Evolutionary conservation across 257 asterid genomes (phyloP).

Genomic region (Solanum corneliomulleri): DNA sequence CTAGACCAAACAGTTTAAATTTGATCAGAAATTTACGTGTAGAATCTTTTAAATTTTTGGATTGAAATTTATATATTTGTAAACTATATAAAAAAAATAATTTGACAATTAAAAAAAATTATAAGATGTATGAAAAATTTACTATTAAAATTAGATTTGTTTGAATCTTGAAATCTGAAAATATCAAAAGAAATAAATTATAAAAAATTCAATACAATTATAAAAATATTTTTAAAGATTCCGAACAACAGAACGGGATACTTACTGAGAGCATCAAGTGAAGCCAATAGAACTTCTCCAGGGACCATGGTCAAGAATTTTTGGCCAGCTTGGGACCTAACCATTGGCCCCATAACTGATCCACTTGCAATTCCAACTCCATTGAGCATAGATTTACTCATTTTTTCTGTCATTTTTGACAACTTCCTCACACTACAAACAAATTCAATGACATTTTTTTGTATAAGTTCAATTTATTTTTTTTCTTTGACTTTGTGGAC

Average conservation of each 20-base stretch:
- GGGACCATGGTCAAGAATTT: conserved; percentile 52
- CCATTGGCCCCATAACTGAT: conserved; percentile 51
- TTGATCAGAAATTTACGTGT: rapidly evolving
- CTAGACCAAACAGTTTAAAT: neutral
- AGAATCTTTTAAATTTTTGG: no score
- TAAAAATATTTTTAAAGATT: rapidly evolving
- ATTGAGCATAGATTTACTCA: conserved; percentile 67
- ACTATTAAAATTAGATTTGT: rapidly evolving
- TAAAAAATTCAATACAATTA: neutral
- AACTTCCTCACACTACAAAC: conserved; percentile 44
- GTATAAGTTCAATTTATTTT: neutral
- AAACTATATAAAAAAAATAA: no score
- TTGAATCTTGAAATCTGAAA: rapidly evolving
- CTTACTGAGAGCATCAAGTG: conserved; percentile 77
- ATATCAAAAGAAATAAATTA: rapidly evolving
- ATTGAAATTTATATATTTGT: no score
- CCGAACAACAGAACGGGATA: rapidly evolving
- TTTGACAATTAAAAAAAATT: no score
- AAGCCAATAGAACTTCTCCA: conserved; percentile 74
- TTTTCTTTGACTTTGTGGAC: neutral
- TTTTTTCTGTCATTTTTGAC: conserved; percentile 69
- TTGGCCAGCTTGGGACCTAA: conserved; percentile 62
- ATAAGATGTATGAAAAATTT: no score
- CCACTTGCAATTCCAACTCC: conserved; percentile 57
- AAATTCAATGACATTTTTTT: neutral